Evolutionary conservation across 805 yeast species (phyloP).

Genomic region (Yamadazyma endophytica): DNA sequence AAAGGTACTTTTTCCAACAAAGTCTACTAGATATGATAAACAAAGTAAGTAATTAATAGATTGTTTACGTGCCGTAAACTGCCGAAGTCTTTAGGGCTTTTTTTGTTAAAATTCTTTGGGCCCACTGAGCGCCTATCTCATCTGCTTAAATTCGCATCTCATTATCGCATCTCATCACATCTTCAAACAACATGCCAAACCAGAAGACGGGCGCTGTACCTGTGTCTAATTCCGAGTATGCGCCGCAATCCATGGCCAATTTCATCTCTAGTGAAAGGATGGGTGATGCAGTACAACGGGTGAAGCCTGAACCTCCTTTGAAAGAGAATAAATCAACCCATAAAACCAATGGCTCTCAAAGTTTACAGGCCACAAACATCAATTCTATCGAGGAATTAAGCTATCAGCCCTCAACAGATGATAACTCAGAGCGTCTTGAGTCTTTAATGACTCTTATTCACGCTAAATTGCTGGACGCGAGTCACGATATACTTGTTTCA

Average conservation of each 20-base stretch:
- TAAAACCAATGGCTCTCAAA: no score
- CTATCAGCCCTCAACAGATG: slow-evolving; percentile 61
- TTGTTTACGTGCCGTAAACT: no score
- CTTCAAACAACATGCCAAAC: no score
- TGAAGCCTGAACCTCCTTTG: neutral
- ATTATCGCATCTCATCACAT: no score
- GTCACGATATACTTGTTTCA: slow-evolving; percentile 66
- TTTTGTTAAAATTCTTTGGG: no score
- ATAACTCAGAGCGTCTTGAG: slow-evolving; percentile 50
- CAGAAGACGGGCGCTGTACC: no score
- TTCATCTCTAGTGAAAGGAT: slow-evolving; percentile 63
- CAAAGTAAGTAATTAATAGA: no score
- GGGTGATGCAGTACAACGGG: slow-evolving; percentile 60
- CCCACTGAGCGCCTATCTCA: no score
- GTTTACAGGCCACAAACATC: slow-evolving; percentile 7
- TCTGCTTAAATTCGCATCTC: no score
- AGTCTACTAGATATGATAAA: slow-evolving; percentile 43
- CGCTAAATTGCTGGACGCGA: slow-evolving; percentile 62
- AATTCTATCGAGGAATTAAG: slow-evolving; percentile 41
- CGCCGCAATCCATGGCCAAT: slow-evolving; percentile 72
- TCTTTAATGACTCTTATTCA: slow-evolving; percentile 58
- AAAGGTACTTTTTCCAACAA: slow-evolving; percentile 43
- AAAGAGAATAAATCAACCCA: slow-evolving; percentile 13
- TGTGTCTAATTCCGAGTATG: no score
- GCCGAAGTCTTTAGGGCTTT: no score